phyloP scores from a whole-genome alignment of 2,329 filamentous ascomycete species.

The Xylariaceae sp. region DNA sequence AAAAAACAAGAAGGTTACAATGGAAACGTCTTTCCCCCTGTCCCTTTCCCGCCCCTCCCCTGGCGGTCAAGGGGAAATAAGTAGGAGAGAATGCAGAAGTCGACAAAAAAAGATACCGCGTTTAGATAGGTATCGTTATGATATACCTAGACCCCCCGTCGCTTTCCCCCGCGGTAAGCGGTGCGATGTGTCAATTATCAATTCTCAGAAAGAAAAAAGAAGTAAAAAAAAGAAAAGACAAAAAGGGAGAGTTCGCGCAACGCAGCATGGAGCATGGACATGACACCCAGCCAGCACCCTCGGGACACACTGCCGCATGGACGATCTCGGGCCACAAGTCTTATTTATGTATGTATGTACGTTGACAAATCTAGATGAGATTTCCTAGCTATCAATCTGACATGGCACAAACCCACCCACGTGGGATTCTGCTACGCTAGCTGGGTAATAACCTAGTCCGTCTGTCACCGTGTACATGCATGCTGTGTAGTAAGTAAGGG shows the following conservation, averaged over 20 bases:
- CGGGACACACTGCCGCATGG: too few species aligned
- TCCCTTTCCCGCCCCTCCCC: neutral
- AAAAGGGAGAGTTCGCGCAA: neutral
- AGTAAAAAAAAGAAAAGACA: neutral
- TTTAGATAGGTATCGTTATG: too few species aligned
- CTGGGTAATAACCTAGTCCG: too few species aligned
- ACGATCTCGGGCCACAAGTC: neutral
- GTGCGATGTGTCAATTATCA: neutral
- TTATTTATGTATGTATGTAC: neutral
- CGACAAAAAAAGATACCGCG: neutral
- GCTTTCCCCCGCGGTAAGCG: neutral
- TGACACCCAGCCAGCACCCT: too few species aligned
- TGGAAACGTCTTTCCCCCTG: neutral
- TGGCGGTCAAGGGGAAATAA: constrained; percentile 15
- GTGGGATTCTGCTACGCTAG: neutral
- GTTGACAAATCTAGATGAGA: neutral
- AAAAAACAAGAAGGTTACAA: neutral
- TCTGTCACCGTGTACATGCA: too few species aligned
- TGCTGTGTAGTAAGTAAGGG: too few species aligned
- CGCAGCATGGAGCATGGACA: neutral
- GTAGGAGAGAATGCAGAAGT: constrained; percentile 2
- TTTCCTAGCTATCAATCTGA: neutral
- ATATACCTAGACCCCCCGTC: too few species aligned
- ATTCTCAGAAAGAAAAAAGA: too few species aligned
- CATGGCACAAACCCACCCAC: neutral